Conservation (phyloP, 371 early-diverging fungal genomes). For the Syncephalastrum monosporum region DNA sequence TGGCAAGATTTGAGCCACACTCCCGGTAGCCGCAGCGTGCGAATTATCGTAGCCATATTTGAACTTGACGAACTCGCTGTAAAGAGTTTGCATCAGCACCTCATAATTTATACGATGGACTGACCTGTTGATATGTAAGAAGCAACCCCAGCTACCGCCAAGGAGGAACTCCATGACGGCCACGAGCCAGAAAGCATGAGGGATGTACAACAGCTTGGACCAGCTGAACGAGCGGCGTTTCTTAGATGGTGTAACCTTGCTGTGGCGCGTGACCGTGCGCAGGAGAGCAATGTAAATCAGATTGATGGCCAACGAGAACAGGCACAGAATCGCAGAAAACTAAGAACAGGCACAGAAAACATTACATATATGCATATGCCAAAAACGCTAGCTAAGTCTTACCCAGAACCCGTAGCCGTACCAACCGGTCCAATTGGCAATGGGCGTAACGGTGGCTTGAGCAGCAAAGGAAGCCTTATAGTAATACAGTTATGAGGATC, state of each 20-base stretch:
- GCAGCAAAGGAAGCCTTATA: conserved; percentile 51
- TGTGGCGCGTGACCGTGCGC: conserved; percentile 17
- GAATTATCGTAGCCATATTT: conserved; percentile 51
- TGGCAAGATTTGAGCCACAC: conserved; percentile 63
- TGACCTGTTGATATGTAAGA: conserved; percentile 63
- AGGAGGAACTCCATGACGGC: conserved; percentile 52
- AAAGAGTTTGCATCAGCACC: not conserved
- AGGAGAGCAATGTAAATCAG: conserved; percentile 52
- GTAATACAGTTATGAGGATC: not conserved
- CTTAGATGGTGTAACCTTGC: conserved; percentile 28
- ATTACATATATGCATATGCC: not conserved
- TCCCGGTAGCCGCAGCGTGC: conserved; percentile 58
- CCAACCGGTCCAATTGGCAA: conserved; percentile 53
- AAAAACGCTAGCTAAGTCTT: conserved; percentile 1
- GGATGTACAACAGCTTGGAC: conserved; percentile 50
- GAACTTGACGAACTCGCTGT: conserved; percentile 60
- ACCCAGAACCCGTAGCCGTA: conserved; percentile 72
- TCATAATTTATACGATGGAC: not conserved
- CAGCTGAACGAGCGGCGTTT: conserved; percentile 51
- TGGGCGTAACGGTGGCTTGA: conserved; percentile 62
- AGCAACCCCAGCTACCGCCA: conserved; percentile 67
- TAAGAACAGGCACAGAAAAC: conserved; percentile 2
- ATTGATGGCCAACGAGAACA: conserved; percentile 61
- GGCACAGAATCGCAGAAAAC: conserved; percentile 56
- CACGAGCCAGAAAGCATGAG: conserved; percentile 61